Base-by-base conservation (phyloP, 306 rosid species). In the Begonia peltatifolia region DNA sequence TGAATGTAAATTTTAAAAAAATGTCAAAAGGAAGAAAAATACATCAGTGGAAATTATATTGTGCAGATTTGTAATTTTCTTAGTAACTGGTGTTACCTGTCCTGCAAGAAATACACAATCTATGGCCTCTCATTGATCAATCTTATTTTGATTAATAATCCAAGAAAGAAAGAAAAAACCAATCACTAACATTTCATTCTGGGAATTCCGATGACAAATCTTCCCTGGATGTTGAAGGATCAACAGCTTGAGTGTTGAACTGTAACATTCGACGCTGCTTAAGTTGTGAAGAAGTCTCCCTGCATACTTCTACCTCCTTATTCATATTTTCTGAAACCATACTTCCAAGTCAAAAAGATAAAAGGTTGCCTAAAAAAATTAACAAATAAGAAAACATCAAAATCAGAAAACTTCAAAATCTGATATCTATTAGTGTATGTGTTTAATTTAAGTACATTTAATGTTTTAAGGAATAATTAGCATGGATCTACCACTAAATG, bases 211-310 rank as follows among this genome's bases (percentile, higher is more conserved):
- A 69, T 18, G 87, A 77, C 54, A 64, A 58, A 46, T 76, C 83
- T 35, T 76, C 89, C 18, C 67, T 25, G 14, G 63, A 69, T 42
- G 59, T 62, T 22, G 70, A 67, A 62, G 68, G 59, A 67, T 61
- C 72, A 63, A 65, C 25, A 22, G 75, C 74, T 46, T 64, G 69
- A 55, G 54, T 54, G 49, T 65, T 68, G 63, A 89, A 89, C 54
- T 76, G 94, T 47, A 89, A 79, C 95, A 89, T 78, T 61, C 94
- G 62, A 6, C 97, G 84, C 63, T 95, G 74, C 71, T 89, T 89
- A 15, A 72, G 68, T 78, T 82, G 95, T 2, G 82, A 78, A 46
- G 70, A 74, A 63, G 78, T 68, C 68, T 78, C 88, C 47, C 61
- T 68, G 25, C 71, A 67, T 58, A 64, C 78, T 42, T 63, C 78